These are phyloP conservation scores for Aspergillus diversus DNA, from an alignment of 495 filamentous ascomycete genomes.

Conservation along the genomic window DNA sequence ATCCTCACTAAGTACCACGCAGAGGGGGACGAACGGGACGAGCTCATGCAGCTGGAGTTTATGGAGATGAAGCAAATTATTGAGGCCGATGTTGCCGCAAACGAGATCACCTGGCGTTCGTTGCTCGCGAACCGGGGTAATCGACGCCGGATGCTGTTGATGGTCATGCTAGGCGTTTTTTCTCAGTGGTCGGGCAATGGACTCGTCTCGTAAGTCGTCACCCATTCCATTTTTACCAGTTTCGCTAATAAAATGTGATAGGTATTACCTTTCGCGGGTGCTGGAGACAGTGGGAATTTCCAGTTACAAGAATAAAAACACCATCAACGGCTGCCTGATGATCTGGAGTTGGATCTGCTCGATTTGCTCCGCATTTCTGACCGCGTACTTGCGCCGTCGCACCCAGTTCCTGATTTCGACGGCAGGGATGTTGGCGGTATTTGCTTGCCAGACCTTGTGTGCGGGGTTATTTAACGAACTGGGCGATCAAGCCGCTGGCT, in stretches of 20 bases:
- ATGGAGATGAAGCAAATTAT: neutral
- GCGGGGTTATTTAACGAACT: constrained; percentile 7
- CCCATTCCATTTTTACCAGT: too few relatives aligned
- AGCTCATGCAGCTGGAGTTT: neutral
- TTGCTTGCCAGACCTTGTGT: neutral
- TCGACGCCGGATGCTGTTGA: neutral
- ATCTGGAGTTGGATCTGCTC: too few relatives aligned
- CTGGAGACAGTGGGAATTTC: constrained; percentile 5
- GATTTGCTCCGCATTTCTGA: too few relatives aligned
- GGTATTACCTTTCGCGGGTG: neutral
- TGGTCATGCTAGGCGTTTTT: neutral
- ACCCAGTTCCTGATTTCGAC: too few relatives aligned
- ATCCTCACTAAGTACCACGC: constrained; percentile 5
- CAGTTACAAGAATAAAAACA: neutral
- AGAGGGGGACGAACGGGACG: neutral
- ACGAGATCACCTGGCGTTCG: neutral
- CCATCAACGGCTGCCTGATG: neutral
- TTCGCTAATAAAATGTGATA: too few relatives aligned
- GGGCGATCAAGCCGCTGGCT: neutral
- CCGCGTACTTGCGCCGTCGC: too few relatives aligned
- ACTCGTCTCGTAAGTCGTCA: neutral
- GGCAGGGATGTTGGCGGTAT: neutral
- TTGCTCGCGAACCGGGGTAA: neutral
- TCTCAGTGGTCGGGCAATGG: constrained; percentile 9
- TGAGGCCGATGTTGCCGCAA: neutral